Evolutionary conservation across 176 grass and related monocot species (phyloP).

Genomic region (Ensete glaucum): DNA sequence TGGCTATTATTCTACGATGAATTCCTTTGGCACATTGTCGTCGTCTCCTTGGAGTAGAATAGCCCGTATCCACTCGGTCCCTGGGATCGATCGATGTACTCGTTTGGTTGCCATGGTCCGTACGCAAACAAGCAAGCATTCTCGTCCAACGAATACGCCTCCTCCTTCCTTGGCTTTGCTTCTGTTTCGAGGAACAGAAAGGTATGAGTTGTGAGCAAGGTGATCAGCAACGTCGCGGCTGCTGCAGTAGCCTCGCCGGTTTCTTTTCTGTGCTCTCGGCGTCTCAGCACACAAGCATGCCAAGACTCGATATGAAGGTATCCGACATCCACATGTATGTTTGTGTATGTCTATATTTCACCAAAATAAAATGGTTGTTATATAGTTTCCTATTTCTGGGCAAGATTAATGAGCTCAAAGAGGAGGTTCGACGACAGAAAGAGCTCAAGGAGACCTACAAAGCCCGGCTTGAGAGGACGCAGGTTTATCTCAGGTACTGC

Average conservation of each 20-base stretch:
- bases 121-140: too few species aligned
- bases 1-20: too few species aligned
- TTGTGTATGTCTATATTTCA: too few species aligned
- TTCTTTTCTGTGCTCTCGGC: constrained; percentile 23
- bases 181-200: background rate
- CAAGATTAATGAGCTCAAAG: constrained; percentile 29
- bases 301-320: background rate
- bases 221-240: constrained; percentile 22
- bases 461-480: constrained; percentile 39
- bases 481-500: constrained; percentile 52
- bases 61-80: background rate
- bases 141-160: background rate
- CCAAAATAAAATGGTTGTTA: too few species aligned
- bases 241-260: constrained; percentile 20
- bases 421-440: constrained; percentile 36
- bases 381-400: background rate
- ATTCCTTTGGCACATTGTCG: too few species aligned
- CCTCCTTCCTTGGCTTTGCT: background rate
- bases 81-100: constrained; percentile 26
- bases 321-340: background rate
- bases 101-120: background rate
- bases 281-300: background rate
- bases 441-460: constrained; percentile 53
- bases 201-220: background rate
- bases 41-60: too few species aligned